phyloP scores from a whole-genome alignment of 176 grass and related monocot species.

The Cenchrus americanus region DNA sequence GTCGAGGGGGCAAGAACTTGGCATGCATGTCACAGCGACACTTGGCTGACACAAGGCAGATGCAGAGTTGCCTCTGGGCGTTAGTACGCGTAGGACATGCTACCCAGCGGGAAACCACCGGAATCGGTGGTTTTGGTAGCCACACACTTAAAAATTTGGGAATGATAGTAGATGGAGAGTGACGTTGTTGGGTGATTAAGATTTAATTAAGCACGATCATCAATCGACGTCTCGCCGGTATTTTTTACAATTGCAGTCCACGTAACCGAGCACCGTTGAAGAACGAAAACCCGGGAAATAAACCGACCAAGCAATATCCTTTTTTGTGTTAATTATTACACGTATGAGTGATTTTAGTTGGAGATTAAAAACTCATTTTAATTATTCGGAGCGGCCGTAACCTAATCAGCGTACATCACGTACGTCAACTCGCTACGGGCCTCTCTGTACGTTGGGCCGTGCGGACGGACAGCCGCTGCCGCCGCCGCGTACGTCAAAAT shows the following conservation, averaged over 20 bases:
- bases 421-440: neutral
- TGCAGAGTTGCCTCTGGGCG: neutral
- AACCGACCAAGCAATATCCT: neutral
- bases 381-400: neutral
- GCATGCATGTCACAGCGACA: neutral
- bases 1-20: too few relatives aligned
- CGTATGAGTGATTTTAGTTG: slow-evolving; percentile 1
- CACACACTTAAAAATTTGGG: neutral
- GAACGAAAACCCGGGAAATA: neutral
- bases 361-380: slow-evolving; percentile 10
- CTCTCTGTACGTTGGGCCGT: neutral
- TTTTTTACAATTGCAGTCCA: slow-evolving; percentile 29
- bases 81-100: neutral
- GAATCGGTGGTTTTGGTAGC: slow-evolving; percentile 9
- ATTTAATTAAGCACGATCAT: neutral
- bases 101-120: slow-evolving; percentile 34
- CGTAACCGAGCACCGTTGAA: slow-evolving; percentile 30
- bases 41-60: neutral
- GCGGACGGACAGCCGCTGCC: neutral
- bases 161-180: neutral
- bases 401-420: slow-evolving; percentile 24
- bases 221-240: neutral
- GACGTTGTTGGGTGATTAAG: slow-evolving; percentile 4
- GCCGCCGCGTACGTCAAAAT: slow-evolving; percentile 7
- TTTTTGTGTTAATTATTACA: too few relatives aligned